Base-by-base conservation (phyloP, 257 asterid genomes). In the Salvia miltiorrhiza region DNA sequence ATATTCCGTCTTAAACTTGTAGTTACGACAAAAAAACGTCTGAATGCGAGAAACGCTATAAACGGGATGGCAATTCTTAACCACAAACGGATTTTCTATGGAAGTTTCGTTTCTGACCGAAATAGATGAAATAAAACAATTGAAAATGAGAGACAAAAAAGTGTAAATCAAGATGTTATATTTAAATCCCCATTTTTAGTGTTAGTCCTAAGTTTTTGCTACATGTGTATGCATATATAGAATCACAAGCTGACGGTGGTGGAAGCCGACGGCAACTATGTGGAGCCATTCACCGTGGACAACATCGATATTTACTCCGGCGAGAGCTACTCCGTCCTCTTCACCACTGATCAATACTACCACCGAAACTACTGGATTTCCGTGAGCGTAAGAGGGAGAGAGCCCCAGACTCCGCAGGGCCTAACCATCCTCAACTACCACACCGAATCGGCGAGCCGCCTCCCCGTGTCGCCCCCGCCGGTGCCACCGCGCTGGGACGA, bases 201-300 rank as follows among this genome's bases (percentile, higher is more conserved):
- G n/a, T n/a, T n/a, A n/a, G n/a, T n/a, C n/a, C n/a, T n/a, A n/a
- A n/a, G n/a, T n/a, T n/a, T n/a, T n/a, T n/a, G n/a, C 5, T 30
- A 30, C 3, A 12, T 21, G 0, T 39, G n/a, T n/a, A n/a, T n/a
- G n/a, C n/a, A 37, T 50, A 35, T 35, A 8, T 2, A 92, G 98
- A 69, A 80, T 66, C 98, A 92, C 81, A 89, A 84, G 73, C 69
- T 92, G 79, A 52, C 49, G 59, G 83, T 92, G 44, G 97, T 86
- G 7, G 98, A 87, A 84, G 96, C 92, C 3, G 98, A 89, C 53
- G 98, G 98, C 65, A 89, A 92, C 77, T 86, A 92, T 14, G 70
- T 87, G 3, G 63, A 78, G 41, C 97, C 97, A 33, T 86, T 89
- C 57, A 3, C 79, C 0, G 94, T 82, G 20, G 76, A 84, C 9